These are phyloP conservation scores for Sporothrix globosa DNA, from an alignment of 2,329 filamentous ascomycete species.

Conservation along the genomic window DNA sequence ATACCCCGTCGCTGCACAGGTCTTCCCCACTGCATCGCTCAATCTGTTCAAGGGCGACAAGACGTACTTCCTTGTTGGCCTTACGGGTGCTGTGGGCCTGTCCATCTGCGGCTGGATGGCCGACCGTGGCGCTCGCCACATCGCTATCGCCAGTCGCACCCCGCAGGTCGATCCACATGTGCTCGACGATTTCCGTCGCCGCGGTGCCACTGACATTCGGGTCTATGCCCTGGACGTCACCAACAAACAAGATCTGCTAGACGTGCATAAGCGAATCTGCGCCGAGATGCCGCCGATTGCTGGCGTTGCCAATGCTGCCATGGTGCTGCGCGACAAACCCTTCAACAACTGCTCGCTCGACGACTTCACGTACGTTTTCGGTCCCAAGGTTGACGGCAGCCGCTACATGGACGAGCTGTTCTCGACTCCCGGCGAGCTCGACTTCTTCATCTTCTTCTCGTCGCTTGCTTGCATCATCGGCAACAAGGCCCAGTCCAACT, in stretches of 20 bases:
- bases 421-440: conserved; percentile 33
- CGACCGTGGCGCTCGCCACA: conserved; percentile 51
- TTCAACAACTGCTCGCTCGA: conserved; percentile 31
- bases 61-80: conserved; percentile 56
- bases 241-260: conserved; percentile 45
- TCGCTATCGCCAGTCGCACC: conserved; percentile 52
- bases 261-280: conserved; percentile 43
- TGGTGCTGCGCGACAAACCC: conserved; percentile 34
- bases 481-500: conserved; percentile 46
- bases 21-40: conserved; percentile 44
- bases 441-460: conserved; percentile 43
- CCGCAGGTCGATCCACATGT: conserved; percentile 49
- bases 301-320: conserved; percentile 41
- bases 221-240: conserved; percentile 51
- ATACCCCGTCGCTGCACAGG: conserved; percentile 29
- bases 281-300: conserved; percentile 46
- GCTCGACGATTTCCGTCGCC: conserved; percentile 45
- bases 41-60: conserved; percentile 46
- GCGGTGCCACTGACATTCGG: conserved; percentile 48
- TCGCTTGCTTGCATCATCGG: conserved; percentile 43
- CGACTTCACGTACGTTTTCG: conserved; percentile 39
- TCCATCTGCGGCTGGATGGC: conserved; percentile 56
- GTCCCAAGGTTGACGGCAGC: conserved; percentile 43
- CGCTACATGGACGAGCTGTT: conserved; percentile 42
- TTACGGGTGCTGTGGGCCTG: conserved; percentile 56